Percentiles rank a stretch among this genome's conserved stretches.
Evolutionary conservation across 1,284 basidiomycete species (phyloP).

Genomic region (Schizophyllum commune): DNA sequence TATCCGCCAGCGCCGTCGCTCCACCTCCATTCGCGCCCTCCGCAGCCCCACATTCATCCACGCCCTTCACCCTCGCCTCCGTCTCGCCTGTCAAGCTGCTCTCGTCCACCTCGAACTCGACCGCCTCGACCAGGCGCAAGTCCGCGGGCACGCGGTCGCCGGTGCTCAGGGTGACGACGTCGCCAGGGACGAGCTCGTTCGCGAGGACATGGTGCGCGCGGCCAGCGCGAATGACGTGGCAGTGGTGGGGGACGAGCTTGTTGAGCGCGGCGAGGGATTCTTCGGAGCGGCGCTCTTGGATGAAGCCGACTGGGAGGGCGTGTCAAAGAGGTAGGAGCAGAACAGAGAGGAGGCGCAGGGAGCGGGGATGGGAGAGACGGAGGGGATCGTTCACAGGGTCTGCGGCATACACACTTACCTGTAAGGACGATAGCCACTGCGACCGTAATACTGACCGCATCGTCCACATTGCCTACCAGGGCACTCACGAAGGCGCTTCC

Average conservation of each 20-base stretch:
- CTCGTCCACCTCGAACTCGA: constrained; percentile 92
- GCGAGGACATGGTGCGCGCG: constrained; percentile 76
- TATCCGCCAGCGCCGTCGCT: constrained; percentile 73
- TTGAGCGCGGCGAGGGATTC: constrained; percentile 92
- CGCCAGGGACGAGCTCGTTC: constrained; percentile 93
- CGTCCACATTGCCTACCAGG: constrained; percentile 89
- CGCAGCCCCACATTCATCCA: constrained; percentile 37
- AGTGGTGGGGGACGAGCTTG: constrained; percentile 95
- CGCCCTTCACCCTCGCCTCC: constrained; percentile 66
- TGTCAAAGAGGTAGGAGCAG: not conserved
- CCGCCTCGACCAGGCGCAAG: constrained; percentile 71
- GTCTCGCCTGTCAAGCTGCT: constrained; percentile 94
- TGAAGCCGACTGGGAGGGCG: constrained; percentile 71
- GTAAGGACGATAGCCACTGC: constrained; percentile 91
- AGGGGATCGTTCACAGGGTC: no score
- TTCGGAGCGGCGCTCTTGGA: constrained; percentile 93
- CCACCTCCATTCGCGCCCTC: constrained; percentile 24
- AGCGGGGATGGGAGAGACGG: no score
- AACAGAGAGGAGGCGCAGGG: no score
- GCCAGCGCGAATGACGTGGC: constrained; percentile 74
- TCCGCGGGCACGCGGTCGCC: constrained; percentile 96
- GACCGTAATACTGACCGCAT: constrained; percentile 90
- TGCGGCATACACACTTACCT: constrained; percentile 62
- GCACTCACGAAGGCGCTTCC: constrained; percentile 85
- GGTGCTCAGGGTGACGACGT: constrained; percentile 84